Conservation (phyloP, 2,329 filamentous ascomycete genomes). For the Fusarium sp. region DNA sequence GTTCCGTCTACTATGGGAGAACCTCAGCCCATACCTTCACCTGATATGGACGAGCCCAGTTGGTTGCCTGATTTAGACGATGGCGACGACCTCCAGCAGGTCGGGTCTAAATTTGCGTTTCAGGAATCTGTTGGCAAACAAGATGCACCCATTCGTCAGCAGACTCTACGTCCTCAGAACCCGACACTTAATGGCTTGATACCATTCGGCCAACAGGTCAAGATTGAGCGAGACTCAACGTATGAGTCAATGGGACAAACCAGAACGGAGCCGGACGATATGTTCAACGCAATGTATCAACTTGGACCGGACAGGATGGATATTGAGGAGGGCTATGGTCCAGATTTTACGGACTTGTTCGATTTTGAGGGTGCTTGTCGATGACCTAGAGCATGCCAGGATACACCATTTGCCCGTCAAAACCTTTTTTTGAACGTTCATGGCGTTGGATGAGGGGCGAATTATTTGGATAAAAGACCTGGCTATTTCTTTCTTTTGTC, state of each 20-base stretch:
- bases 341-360: too few relatives aligned
- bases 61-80: conserved; percentile 3
- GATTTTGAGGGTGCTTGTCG: neutral
- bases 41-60: conserved; percentile 6
- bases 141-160: conserved; percentile 4
- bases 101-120: conserved; percentile 20
- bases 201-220: neutral
- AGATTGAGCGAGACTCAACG: conserved; percentile 23
- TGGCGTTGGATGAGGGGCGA: neutral
- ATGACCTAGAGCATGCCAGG: neutral
- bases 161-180: neutral
- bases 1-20: conserved; percentile 30
- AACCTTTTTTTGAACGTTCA: neutral
- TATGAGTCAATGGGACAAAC: conserved; percentile 8
- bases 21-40: conserved; percentile 13
- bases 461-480: neutral
- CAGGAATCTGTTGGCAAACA: conserved; percentile 3
- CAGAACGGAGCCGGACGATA: neutral
- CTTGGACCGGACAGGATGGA: too few relatives aligned
- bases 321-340: too few relatives aligned
- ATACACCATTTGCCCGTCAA: neutral
- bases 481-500: neutral
- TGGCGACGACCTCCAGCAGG: neutral
- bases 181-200: conserved; percentile 3
- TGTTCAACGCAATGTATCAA: neutral